Evolutionary conservation across 2,329 filamentous ascomycete genomes (phyloP).

Genomic region (Trichothecium roseum): DNA sequence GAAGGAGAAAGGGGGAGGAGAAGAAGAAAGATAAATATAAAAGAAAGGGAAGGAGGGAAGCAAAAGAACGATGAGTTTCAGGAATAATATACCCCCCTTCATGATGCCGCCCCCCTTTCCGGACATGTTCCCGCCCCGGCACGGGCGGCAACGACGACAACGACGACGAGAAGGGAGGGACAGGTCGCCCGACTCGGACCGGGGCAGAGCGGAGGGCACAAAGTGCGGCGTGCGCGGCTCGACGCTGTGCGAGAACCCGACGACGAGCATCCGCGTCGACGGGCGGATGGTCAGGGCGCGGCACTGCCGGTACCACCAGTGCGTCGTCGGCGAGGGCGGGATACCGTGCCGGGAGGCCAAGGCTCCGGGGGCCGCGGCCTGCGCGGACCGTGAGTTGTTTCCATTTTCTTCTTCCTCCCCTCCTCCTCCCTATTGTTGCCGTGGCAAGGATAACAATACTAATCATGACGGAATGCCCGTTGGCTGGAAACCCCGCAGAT

Average conservation of each 20-base stretch:
- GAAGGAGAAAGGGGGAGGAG: no score
- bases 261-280: slow-evolving; percentile 3
- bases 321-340: slow-evolving; percentile 12
- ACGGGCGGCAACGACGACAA: not conserved
- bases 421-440: slow-evolving; percentile 6
- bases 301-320: slow-evolving; percentile 15
- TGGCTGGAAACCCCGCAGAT: slow-evolving; percentile 7
- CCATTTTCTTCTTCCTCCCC: no score
- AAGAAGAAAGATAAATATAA: no score
- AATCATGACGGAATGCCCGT: not conserved
- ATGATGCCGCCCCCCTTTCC: not conserved
- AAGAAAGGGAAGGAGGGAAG: no score
- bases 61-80: no score
- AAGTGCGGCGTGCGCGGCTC: not conserved
- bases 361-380: slow-evolving; percentile 9
- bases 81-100: not conserved
- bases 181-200: not conserved
- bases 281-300: slow-evolving; percentile 9
- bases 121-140: not conserved
- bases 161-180: not conserved
- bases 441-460: not conserved
- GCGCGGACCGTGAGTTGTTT: slow-evolving; percentile 15
- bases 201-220: not conserved
- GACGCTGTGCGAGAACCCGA: slow-evolving; percentile 1
- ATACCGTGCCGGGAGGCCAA: slow-evolving; percentile 11